Evolutionary conservation across 495 filamentous ascomycete species (phyloP).

Genomic region (Wilcoxina mikolae): DNA sequence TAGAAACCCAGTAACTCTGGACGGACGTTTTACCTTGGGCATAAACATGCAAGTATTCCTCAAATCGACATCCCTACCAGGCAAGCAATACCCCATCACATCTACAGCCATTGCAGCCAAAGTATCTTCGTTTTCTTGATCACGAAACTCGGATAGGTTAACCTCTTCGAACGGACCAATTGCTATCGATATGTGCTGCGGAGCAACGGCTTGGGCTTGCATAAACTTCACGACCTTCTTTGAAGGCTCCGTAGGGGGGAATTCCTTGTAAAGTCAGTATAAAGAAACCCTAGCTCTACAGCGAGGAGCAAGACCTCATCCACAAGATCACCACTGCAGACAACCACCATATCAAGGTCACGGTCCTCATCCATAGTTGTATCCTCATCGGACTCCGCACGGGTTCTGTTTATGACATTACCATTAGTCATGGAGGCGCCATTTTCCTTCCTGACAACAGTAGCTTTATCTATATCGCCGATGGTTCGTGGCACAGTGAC

Average conservation of each 20-base stretch:
- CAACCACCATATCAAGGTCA: constrained; percentile 68
- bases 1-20: neutral
- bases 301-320: constrained; percentile 43
- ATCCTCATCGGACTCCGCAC: constrained; percentile 28
- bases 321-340: constrained; percentile 74
- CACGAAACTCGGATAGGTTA: constrained; percentile 75
- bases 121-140: constrained; percentile 78
- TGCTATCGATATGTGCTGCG: constrained; percentile 80
- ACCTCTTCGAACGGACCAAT: constrained; percentile 90
- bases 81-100: constrained; percentile 79
- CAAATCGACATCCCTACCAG: constrained; percentile 61
- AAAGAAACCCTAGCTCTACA: neutral
- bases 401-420: constrained; percentile 23
- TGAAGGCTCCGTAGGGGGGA: constrained; percentile 53
- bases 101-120: constrained; percentile 70
- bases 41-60: constrained; percentile 68
- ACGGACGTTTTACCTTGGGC: constrained; percentile 33
- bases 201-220: constrained; percentile 51
- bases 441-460: neutral
- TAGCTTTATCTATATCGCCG: constrained; percentile 44
- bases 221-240: constrained; percentile 77
- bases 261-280: constrained; percentile 33
- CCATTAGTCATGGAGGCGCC: neutral
- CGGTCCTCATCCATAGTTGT: constrained; percentile 60
- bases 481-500: constrained; percentile 73